phyloP scores from a whole-genome alignment of 2,329 filamentous ascomycete species.

The Xylariaceae sp. region DNA sequence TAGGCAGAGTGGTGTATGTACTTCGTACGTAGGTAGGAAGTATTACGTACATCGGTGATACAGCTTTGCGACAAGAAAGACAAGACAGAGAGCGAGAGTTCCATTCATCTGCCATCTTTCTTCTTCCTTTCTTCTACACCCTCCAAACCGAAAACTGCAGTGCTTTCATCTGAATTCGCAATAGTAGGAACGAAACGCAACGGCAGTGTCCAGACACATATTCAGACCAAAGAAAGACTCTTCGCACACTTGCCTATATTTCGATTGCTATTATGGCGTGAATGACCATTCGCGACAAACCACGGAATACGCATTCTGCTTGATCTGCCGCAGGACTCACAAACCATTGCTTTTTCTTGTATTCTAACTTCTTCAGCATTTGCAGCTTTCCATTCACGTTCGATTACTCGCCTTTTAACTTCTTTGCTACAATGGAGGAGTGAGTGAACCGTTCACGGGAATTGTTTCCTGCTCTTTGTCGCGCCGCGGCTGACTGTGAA shows the following conservation, averaged over 20 bases:
- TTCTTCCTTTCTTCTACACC: neutral
- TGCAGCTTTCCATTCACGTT: conserved; percentile 6
- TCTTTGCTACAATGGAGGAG: conserved; percentile 20
- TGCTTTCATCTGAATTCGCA: too few relatives aligned
- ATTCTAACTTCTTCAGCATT: conserved; percentile 15
- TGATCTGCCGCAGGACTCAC: neutral
- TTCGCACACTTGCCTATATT: neutral
- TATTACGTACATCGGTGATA: neutral
- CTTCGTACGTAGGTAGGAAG: too few relatives aligned
- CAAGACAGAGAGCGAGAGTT: too few relatives aligned
- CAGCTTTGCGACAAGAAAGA: neutral
- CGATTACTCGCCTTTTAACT: neutral
- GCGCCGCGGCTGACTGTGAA: conserved; percentile 8
- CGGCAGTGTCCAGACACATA: too few relatives aligned
- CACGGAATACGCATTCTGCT: neutral
- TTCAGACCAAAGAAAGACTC: neutral
- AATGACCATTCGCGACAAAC: neutral
- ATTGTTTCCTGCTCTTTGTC: neutral
- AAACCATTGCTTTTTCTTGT: conserved; percentile 1
- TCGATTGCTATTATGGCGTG: conserved; percentile 4
- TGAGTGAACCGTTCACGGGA: conserved; percentile 14
- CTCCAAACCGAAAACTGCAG: neutral
- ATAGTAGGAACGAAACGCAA: too few relatives aligned
- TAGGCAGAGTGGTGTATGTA: neutral
- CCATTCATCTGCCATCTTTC: too few relatives aligned